Evolutionary conservation across 345 rosid genomes (phyloP).

Genomic region (Eucalyptus microcorys): DNA sequence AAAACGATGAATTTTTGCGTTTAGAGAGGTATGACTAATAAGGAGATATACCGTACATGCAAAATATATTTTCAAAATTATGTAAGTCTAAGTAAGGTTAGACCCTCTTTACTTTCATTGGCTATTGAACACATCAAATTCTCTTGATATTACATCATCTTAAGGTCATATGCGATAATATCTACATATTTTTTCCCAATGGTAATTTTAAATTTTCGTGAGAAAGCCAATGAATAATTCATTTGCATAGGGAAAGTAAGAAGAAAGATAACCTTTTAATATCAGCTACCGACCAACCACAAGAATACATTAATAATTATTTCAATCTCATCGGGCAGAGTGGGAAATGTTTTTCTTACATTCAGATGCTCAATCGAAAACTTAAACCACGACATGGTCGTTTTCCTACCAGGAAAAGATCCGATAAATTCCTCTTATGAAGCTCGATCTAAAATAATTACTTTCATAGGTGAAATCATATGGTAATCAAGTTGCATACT

Average conservation of each 20-base stretch:
- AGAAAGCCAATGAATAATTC: not conserved
- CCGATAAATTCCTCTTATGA: not conserved
- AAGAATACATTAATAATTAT: no score
- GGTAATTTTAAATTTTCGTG: not conserved
- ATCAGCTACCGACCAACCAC: not conserved
- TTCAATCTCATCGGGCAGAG: not conserved
- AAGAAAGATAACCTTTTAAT: not conserved
- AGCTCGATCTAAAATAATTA: no score
- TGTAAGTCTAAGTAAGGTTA: not conserved
- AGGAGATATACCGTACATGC: not conserved
- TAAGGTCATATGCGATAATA: not conserved
- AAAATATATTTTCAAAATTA: not conserved
- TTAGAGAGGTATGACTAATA: not conserved
- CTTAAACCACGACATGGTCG: not conserved
- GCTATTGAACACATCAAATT: not conserved
- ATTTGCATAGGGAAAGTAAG: not conserved
- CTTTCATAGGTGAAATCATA: not conserved
- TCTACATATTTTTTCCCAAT: not conserved
- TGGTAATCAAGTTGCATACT: not conserved
- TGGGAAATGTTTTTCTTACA: not conserved
- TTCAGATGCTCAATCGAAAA: not conserved
- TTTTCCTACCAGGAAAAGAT: not conserved
- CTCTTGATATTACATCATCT: not conserved
- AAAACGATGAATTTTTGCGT: not conserved
- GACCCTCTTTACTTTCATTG: not conserved